A percentile compares a stretch with the other conserved stretches of the same genome.
These are phyloP conservation scores for Auxenochlorella pyrenoidosa DNA, from an alignment of 139 green algal genomes.

Conservation along the genomic window DNA sequence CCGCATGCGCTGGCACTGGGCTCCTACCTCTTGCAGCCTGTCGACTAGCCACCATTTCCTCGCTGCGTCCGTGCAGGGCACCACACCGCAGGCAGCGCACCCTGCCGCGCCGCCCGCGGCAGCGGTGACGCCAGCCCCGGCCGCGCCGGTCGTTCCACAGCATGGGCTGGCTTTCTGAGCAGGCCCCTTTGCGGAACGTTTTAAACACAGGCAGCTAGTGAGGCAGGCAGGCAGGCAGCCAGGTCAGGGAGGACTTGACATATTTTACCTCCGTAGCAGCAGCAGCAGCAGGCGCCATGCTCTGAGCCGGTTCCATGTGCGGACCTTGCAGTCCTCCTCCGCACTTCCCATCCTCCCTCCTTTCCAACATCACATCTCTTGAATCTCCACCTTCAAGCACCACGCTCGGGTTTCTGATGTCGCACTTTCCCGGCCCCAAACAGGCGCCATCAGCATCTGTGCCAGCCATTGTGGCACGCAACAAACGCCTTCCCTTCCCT, in stretches of 20 bases:
- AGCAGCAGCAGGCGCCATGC: not conserved
- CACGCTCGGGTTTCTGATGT: too few relatives aligned
- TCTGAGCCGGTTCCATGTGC: too few relatives aligned
- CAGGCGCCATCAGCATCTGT: too few relatives aligned
- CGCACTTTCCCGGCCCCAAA: too few relatives aligned
- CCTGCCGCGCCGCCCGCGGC: not conserved
- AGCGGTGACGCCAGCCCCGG: not conserved
- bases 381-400: too few relatives aligned
- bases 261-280: not conserved
- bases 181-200: too few relatives aligned
- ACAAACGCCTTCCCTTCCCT: too few relatives aligned
- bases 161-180: constrained; percentile 10
- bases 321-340: too few relatives aligned
- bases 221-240: not conserved
- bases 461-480: too few relatives aligned
- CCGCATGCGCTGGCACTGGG: not conserved
- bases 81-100: not conserved
- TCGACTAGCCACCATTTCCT: not conserved
- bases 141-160: not conserved
- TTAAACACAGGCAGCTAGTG: not conserved
- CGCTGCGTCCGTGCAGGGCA: not conserved
- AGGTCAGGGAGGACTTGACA: not conserved
- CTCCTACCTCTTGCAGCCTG: not conserved
- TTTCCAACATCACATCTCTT: too few relatives aligned
- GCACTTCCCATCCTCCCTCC: too few relatives aligned